Percentiles rank a stretch among this genome's conserved stretches.
These are phyloP conservation scores for Dactylorhiza incarnata DNA, from an alignment of 106 monocot genomes.

Conservation along the genomic window DNA sequence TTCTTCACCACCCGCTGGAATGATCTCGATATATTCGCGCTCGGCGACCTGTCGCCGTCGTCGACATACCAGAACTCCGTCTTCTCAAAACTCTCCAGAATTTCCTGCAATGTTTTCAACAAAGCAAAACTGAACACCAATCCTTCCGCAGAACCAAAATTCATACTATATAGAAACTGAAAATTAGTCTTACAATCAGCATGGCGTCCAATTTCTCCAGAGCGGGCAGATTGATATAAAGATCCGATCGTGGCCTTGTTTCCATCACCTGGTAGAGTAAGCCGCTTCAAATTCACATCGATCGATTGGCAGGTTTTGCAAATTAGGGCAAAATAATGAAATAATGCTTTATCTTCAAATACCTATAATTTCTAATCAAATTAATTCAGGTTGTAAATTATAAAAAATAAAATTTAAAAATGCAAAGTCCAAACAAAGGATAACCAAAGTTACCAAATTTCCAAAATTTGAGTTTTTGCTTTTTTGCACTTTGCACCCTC, in stretches of 20 bases:
- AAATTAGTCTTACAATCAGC: conserved; percentile 39
- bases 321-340: too few species aligned
- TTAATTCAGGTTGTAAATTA: too few species aligned
- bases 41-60: conserved; percentile 38
- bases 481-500: too few species aligned
- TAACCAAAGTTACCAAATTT: too few species aligned
- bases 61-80: conserved; percentile 85
- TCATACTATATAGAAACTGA: background rate
- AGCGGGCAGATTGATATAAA: conserved; percentile 68
- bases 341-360: too few species aligned
- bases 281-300: too few species aligned
- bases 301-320: too few species aligned
- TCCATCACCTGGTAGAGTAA: conserved; percentile 41
- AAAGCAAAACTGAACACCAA: too few species aligned
- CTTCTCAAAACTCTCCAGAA: conserved; percentile 57
- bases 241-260: conserved; percentile 64
- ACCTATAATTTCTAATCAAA: too few species aligned
- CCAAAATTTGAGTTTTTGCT: too few species aligned
- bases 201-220: conserved; percentile 63
- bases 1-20: conserved; percentile 38
- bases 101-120: conserved; percentile 35
- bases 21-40: conserved; percentile 33
- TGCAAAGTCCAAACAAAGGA: too few species aligned
- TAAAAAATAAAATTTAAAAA: too few species aligned
- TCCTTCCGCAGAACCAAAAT: background rate